These are phyloP conservation scores for Ceratobasidium sp. DNA, from an alignment of 1,284 basidiomycete genomes.

Conservation along the genomic window DNA sequence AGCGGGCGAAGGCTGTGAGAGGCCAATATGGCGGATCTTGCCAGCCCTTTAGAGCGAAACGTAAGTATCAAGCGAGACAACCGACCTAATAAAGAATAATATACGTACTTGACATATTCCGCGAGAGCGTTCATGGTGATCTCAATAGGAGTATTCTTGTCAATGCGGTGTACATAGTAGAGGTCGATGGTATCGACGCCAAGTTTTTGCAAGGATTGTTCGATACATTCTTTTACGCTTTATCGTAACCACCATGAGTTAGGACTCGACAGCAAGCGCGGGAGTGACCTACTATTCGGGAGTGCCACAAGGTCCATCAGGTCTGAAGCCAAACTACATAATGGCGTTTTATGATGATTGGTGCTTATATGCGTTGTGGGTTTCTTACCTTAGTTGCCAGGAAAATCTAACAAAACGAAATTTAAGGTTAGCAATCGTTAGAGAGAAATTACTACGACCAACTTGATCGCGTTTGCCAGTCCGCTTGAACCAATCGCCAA, in stretches of 20 bases:
- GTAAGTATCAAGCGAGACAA: not conserved
- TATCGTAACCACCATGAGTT: not conserved
- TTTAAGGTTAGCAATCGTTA: not conserved
- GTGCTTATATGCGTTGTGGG: not conserved
- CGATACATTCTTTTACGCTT: conserved; percentile 56
- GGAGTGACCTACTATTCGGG: conserved; percentile 24
- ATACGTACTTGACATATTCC: conserved; percentile 65
- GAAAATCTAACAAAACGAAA: conserved; percentile 57
- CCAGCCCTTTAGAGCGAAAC: conserved; percentile 60
- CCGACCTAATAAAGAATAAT: not conserved
- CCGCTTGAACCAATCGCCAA: conserved; percentile 24
- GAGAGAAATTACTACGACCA: not conserved
- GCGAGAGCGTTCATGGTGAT: conserved; percentile 66
- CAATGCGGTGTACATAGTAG: conserved; percentile 57
- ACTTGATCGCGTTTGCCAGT: conserved; percentile 56
- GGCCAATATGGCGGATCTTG: conserved; percentile 17
- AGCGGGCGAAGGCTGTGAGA: conserved; percentile 65
- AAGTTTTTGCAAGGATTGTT: conserved; percentile 60
- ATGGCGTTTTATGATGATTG: not conserved
- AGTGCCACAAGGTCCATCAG: conserved; percentile 3
- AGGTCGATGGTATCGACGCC: conserved; percentile 61
- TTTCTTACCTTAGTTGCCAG: conserved; percentile 65
- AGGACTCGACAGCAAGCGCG: not conserved
- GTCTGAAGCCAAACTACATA: conserved; percentile 52
- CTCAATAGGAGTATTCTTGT: conserved; percentile 56